Base-by-base conservation (phyloP, 176 grass and related monocot genomes). In the Carex littledalei region DNA sequence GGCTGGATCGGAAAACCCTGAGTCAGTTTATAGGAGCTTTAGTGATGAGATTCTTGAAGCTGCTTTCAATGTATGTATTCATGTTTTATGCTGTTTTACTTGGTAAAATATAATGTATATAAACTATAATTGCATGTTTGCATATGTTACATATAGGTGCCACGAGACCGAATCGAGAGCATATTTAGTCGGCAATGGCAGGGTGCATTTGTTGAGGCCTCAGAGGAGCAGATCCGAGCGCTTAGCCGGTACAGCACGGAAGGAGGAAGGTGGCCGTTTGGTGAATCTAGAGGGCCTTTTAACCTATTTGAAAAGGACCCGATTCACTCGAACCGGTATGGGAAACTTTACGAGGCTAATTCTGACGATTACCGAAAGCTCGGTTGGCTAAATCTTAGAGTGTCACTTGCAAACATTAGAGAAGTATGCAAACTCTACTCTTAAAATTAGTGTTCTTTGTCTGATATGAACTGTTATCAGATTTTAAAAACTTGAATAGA, bases 11-110 rank as follows among this genome's bases (percentile, higher is more conserved):
- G 71, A 87, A 18, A 76, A 64, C 2, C 86, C 87, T 15, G 64
- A 91, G 65, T 89, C 89, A 0, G 89, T 91, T 63, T 91, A 90
- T 68, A 82, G 84, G 47, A 88, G 82, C 47, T 97, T 94, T 58
- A 91, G 92, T 81, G 87, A 92, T 16, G 88, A 92, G 11, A 87
- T 94, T 5, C 60, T 94, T 10, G 88, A 89, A 89, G 92, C 89
- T 17, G 87, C 92, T 31, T 97, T 97, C 79, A 93, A 94, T 65
- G 90, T 94, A 83, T 1, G 84, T 1, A 18, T 26, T 76, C 43
- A 31, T 14, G 8, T 83, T 1, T 49, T 20, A 1, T 31, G 49
- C 3, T 32, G 34, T 70, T 67, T 2, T 17, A 18, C 71, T 29
- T 37, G 29, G 22, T 76, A 37, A 64, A 65, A 7, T 65, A 52